Percentiles rank a stretch among this genome's conserved stretches.
These are phyloP conservation scores for Pestalotiopsis sp. DNA, from an alignment of 2,329 filamentous ascomycete genomes.

Conservation along the genomic window DNA sequence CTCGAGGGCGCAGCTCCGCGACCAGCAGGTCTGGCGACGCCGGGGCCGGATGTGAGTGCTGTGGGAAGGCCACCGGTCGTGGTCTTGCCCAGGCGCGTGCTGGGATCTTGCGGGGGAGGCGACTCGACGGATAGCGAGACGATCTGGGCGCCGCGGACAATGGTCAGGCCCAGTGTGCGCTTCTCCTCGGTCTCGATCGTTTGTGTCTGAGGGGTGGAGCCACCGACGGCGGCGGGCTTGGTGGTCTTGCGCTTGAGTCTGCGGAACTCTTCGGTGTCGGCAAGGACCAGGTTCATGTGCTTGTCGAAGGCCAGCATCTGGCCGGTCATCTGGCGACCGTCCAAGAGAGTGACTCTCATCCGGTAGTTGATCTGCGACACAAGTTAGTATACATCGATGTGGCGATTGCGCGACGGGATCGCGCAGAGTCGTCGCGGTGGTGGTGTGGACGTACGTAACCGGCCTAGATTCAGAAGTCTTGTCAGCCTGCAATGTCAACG, in stretches of 20 bases:
- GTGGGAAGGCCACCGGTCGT: slow-evolving; percentile 70
- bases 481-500: slow-evolving; percentile 65
- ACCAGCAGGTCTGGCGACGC: slow-evolving; percentile 88
- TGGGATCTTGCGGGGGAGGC: slow-evolving; percentile 91
- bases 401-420: not conserved
- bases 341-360: slow-evolving; percentile 94
- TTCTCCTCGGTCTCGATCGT: slow-evolving; percentile 93
- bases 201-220: slow-evolving; percentile 61
- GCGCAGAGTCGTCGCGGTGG: slow-evolving; percentile 13
- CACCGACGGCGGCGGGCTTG: slow-evolving; percentile 66
- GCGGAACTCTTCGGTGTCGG: slow-evolving; percentile 97
- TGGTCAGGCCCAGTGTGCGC: slow-evolving; percentile 92
- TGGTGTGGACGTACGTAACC: slow-evolving; percentile 64
- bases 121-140: slow-evolving; percentile 95
- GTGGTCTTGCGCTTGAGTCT: slow-evolving; percentile 83
- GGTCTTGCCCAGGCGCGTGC: slow-evolving; percentile 81
- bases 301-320: slow-evolving; percentile 99
- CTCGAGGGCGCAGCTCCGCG: slow-evolving; percentile 77
- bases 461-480: slow-evolving; percentile 57
- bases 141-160: slow-evolving; percentile 92
- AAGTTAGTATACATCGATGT: slow-evolving; percentile 25
- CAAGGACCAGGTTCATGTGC: slow-evolving; percentile 99
- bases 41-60: slow-evolving; percentile 79
- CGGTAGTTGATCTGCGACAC: slow-evolving; percentile 90
- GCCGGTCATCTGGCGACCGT: slow-evolving; percentile 94